Base-by-base conservation (phyloP, 192 early-diverging fungal genomes). In the Mortierella alpina region DNA sequence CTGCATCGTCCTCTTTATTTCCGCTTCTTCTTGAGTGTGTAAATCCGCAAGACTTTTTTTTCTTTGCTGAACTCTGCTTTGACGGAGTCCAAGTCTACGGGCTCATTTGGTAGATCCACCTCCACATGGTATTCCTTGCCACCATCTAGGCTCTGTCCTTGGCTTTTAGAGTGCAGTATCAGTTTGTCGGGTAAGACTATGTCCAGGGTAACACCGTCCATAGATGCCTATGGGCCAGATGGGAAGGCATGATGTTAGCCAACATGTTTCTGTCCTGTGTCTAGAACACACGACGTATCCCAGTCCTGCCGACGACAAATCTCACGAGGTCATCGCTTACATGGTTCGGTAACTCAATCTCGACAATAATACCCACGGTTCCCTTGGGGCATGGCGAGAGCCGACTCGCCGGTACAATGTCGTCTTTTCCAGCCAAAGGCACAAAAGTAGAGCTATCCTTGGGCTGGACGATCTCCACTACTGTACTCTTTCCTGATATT, bases 111-210 rank as follows among this genome's bases (percentile, higher is more conserved):
- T 42, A 80, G 49, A 47, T 80, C 77, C 39, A 80, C 50, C 44
- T 80, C 77, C 3, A 51, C 58, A 50, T 80, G 77, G 40, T 80
- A 80, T 9, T 72, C 77, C 7, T 68, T 80, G 17, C 77, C 77
- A 13, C 61, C 44, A 44, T 80, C 70, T 2, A 70, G 23, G 10
- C n/a, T 55, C 15, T 63, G 39, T 52, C 74, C 67, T 63, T 72
- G 77, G 22, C 70, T 80, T 13, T 47, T 72, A 2, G 77, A 61
- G 20, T 80, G 77, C 15, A 80, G 39, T 6, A 80, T 50, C 7
- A 80, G 23, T 9, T 68, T 80, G 41, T 80, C 70, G 2, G 70
- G 77, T 8, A 55, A 60, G 31, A 80, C 70, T 0, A 80, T 52
- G 22, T 80, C 77, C 49, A 80, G 12, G n/a, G 77, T 80, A 6